These are phyloP conservation scores for Rhododendron henanense DNA, from an alignment of 148 eudicot species.

Conservation along the genomic window DNA sequence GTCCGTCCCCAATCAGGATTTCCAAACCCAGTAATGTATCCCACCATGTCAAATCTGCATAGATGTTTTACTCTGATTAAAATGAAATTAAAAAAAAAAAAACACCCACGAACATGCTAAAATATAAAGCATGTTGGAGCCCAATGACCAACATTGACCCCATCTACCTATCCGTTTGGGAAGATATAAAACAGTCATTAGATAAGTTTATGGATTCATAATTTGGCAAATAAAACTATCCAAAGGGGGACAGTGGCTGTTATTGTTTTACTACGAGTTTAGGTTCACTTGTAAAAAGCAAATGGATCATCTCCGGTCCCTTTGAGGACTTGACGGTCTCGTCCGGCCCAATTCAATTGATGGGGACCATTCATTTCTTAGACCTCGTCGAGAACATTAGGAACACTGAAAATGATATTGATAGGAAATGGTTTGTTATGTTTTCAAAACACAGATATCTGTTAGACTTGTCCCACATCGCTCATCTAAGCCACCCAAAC, in stretches of 20 bases:
- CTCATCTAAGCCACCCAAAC: too few relatives aligned
- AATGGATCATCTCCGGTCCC: too few relatives aligned
- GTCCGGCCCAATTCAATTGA: too few relatives aligned
- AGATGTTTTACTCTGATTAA: neutral
- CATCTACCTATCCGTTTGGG: neutral
- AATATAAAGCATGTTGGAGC: neutral
- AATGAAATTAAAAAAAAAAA: neutral
- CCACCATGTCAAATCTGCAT: constrained; percentile 80
- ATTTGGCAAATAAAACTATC: too few relatives aligned
- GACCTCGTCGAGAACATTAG: too few relatives aligned
- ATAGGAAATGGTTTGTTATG: too few relatives aligned
- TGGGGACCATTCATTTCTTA: too few relatives aligned
- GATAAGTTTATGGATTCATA: neutral
- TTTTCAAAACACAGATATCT: too few relatives aligned
- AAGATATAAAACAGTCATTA: neutral
- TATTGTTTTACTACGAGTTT: neutral
- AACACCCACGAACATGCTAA: neutral
- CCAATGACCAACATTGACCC: neutral
- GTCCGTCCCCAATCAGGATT: too few relatives aligned
- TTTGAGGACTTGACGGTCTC: too few relatives aligned
- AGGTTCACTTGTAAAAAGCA: neutral
- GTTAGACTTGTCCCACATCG: too few relatives aligned
- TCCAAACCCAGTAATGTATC: constrained; percentile 69
- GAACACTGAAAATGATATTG: too few relatives aligned
- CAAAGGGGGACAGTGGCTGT: neutral